Evolutionary conservation across 768 basidiomycete species (phyloP).

Genomic region (Termitomyces sp.): DNA sequence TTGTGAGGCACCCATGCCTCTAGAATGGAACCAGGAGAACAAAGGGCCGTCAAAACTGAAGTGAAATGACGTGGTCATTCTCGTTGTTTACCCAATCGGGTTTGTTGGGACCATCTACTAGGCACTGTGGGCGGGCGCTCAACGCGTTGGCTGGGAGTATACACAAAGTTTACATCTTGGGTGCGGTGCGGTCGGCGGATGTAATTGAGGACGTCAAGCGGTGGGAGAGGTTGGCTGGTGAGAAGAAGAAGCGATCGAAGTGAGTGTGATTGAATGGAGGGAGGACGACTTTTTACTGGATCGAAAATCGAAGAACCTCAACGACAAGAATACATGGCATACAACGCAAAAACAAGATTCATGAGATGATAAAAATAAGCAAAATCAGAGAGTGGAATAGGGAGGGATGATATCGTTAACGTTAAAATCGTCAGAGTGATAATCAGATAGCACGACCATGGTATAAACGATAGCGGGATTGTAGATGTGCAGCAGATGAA

Average conservation of each 20-base stretch:
- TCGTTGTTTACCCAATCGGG: background rate
- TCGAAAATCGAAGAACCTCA: background rate
- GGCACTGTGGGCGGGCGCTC: background rate
- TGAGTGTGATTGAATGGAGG: too few species aligned
- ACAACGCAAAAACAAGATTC: conserved; percentile 1
- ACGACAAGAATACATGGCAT: conserved; percentile 2
- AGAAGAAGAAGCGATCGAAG: background rate
- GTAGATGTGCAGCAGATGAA: conserved; percentile 5
- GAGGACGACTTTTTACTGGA: too few species aligned
- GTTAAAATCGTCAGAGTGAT: background rate
- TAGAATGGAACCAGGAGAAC: background rate
- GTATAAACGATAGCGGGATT: conserved; percentile 8
- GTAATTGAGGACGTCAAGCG: background rate
- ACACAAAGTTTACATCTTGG: background rate
- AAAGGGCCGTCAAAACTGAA: background rate
- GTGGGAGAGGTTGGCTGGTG: too few species aligned
- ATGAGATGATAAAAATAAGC: conserved; percentile 12
- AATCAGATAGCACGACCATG: too few species aligned
- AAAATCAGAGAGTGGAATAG: too few species aligned
- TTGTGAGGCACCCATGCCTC: background rate
- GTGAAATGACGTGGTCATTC: background rate
- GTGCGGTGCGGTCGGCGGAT: background rate
- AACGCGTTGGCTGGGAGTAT: background rate
- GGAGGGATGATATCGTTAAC: background rate
- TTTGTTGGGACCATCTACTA: background rate